These are phyloP conservation scores for Kitagawia praeruptora DNA, from an alignment of 129 eudicot species.

Conservation along the genomic window DNA sequence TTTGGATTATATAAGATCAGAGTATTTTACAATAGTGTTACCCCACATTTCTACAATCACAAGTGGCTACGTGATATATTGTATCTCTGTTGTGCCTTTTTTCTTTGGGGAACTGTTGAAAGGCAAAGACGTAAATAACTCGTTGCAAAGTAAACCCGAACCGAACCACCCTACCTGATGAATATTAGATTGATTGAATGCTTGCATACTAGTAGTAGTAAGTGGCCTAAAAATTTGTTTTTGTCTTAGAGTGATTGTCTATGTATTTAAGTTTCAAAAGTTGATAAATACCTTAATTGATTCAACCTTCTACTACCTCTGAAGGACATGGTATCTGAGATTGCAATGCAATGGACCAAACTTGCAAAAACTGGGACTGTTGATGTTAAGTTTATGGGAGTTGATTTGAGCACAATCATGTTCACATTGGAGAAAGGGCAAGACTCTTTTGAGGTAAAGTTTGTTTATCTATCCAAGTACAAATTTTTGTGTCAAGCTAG, in stretches of 20 bases:
- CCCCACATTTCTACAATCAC: no score
- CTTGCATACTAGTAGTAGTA: no score
- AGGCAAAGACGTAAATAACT: no score
- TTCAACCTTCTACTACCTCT: conserved; percentile 7
- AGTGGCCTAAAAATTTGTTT: neutral
- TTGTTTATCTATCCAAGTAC: neutral
- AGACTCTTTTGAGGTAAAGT: conserved; percentile 75
- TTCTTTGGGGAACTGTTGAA: no score
- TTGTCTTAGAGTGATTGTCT: neutral
- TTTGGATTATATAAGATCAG: no score
- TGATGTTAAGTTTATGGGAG: conserved; percentile 64
- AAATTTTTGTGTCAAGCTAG: neutral
- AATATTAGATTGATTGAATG: no score
- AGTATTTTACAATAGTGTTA: no score
- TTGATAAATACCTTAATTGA: no score
- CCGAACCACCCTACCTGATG: no score
- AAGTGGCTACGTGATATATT: no score
- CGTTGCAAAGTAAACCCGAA: no score
- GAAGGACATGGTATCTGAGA: conserved; percentile 63
- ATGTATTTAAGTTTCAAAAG: neutral
- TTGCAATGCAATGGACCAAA: conserved; percentile 77
- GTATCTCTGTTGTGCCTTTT: no score
- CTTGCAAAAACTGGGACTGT: conserved; percentile 71
- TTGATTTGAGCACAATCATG: conserved; percentile 88
- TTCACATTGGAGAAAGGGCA: conserved; percentile 82